These are phyloP conservation scores for Trichoderma hamatum DNA, from an alignment of 2,329 filamentous ascomycete species.

Conservation along the genomic window DNA sequence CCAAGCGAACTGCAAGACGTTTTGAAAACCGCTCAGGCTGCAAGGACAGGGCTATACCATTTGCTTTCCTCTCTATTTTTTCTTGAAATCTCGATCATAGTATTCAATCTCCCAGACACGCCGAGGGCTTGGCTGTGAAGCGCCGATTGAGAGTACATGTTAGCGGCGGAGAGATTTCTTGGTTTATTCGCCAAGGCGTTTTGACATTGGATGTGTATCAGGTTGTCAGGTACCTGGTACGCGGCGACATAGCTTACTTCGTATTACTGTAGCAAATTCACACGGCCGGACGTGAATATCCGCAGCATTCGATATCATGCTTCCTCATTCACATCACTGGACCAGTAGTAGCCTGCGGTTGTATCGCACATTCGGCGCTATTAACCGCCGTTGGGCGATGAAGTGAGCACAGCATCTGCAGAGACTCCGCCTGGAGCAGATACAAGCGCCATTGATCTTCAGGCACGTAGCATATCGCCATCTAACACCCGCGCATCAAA, in stretches of 20 bases:
- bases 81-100: background rate
- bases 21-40: conserved; percentile 10
- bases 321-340: background rate
- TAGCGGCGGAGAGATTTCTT: background rate
- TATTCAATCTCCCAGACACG: background rate
- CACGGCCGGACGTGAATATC: background rate
- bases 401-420: background rate
- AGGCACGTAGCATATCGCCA: conserved; percentile 9
- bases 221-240: background rate
- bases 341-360: background rate
- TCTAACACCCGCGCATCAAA: conserved; percentile 2
- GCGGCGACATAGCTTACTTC: background rate
- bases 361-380: background rate
- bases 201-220: background rate
- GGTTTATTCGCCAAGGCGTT: background rate
- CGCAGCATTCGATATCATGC: background rate
- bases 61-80: background rate
- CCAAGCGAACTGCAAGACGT: conserved; percentile 23
- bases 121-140: conserved; percentile 7
- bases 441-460: conserved; percentile 1
- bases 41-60: background rate
- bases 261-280: background rate
- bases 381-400: background rate
- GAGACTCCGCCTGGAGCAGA: background rate
- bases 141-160: background rate